These are phyloP conservation scores for Luzula sylvatica DNA, from an alignment of 176 grass and related monocot genomes.

Conservation along the genomic window DNA sequence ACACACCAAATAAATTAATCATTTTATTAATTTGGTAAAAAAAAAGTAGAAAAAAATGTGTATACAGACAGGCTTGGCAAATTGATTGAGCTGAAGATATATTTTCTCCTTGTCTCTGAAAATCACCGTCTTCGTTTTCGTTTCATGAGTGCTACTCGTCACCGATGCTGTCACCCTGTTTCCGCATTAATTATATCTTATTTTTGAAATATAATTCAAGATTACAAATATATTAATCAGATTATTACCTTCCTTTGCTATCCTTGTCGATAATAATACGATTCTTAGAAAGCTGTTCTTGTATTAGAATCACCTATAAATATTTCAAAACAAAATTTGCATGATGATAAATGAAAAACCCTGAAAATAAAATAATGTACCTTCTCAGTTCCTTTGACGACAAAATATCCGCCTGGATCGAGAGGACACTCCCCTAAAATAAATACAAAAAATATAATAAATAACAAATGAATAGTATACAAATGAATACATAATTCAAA, in stretches of 20 bases:
- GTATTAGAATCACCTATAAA: constrained; percentile 88
- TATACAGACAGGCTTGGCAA: constrained; percentile 55
- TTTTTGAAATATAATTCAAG: no score
- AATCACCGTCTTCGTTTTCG: constrained; percentile 92
- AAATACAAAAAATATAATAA: background rate
- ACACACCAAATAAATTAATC: constrained; percentile 3
- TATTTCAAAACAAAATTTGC: background rate
- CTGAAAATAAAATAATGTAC: constrained; percentile 32
- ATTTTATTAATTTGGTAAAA: background rate
- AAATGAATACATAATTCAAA: background rate
- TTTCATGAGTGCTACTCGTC: constrained; percentile 95
- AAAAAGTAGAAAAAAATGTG: no score
- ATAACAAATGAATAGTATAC: background rate
- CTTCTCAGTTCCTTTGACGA: constrained; percentile 95
- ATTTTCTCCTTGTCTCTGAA: constrained; percentile 80
- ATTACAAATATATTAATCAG: no score
- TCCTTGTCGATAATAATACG: constrained; percentile 88
- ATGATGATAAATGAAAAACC: background rate
- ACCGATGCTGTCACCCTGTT: constrained; percentile 80
- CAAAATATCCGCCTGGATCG: constrained; percentile 92
- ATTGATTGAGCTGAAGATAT: constrained; percentile 88
- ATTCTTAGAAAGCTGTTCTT: constrained; percentile 96
- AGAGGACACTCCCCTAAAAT: constrained; percentile 44
- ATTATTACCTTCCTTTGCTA: constrained; percentile 65
- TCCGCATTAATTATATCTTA: no score